phyloP scores from a whole-genome alignment of 331 rosid species.

The Quercus lobata region DNA sequence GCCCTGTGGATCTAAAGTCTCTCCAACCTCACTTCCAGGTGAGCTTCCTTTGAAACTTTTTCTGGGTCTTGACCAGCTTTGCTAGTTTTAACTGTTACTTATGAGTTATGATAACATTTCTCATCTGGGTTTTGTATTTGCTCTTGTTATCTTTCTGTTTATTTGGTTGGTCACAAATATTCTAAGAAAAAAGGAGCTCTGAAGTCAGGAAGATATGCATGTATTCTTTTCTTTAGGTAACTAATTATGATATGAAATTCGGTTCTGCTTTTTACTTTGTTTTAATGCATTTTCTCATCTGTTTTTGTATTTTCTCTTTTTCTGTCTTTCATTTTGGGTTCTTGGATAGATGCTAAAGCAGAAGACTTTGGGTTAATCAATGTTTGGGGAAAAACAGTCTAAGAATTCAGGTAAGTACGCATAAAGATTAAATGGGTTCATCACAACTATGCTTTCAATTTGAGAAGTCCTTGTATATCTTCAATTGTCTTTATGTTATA shows the following conservation, averaged over 20 bases:
- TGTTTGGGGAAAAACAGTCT: not conserved
- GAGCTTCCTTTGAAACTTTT: constrained; percentile 14
- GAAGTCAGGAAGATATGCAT: constrained; percentile 14
- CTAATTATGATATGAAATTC: not conserved
- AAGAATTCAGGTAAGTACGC: constrained; percentile 24
- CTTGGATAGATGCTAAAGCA: not conserved
- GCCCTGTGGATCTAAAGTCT: constrained; percentile 45
- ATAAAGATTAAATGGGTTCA: constrained; percentile 15
- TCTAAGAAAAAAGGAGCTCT: constrained; percentile 10
- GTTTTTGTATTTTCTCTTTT: constrained; percentile 1
- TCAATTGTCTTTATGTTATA: not conserved
- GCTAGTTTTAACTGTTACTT: not conserved
- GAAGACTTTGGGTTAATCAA: not conserved
- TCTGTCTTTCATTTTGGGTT: not conserved
- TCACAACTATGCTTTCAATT: constrained; percentile 3
- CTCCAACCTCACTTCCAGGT: constrained; percentile 30
- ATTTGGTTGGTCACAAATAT: constrained; percentile 8
- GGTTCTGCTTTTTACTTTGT: not conserved
- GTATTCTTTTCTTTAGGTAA: not conserved
- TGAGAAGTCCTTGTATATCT: not conserved
- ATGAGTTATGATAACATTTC: not conserved
- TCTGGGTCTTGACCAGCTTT: constrained; percentile 6
- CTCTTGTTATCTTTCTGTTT: not conserved
- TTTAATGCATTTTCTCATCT: constrained; percentile 17
- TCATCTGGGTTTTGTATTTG: not conserved